Base-by-base conservation (phyloP, 768 basidiomycete genomes). In the Lactarius deliciosus region DNA sequence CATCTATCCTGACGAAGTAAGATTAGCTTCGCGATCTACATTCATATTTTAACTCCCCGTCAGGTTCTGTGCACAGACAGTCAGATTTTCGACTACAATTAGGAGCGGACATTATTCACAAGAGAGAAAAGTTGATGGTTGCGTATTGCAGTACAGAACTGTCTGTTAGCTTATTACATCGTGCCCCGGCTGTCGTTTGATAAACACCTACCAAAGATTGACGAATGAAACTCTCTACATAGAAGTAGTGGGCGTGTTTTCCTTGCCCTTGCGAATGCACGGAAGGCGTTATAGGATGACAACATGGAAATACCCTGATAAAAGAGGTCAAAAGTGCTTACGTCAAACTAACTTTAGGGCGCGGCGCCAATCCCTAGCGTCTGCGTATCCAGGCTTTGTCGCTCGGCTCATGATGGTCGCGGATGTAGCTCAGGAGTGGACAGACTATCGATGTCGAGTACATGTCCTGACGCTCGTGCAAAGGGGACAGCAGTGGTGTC, bases 1-100 rank as follows among this genome's bases (percentile, higher is more conserved):
- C 79, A 79, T 92, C 74, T 91, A 91, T 78, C 73, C 87, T 63
- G 89, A 86, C 73, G 87, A 91, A 84, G 90, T 91, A 59, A 66
- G 81, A 34, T 25, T 25, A 10, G n/a, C 36, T 32, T 28, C 9
- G 13, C 32, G 15, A 32, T 13, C 10, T 7, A 5, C 15, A 57
- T 11, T 13, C 40, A 28, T 16, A 25, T 28, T 2, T 43, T 55
- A 50, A 64, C 30, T 20, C 15, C 36, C 20, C 4, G 30, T 30
- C 36, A 60, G 57, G 57, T 64, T 45, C 45, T 56, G 34, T 65
- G 57, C 18, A 59, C 57, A 5, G 38, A 3, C 41, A 56, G 30
- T 2, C 11, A 34, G 40, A 10, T 63, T 6, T n/a, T 64, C 16
- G 20, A 57, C 25, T 38, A 40, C 41, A n/a, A n/a, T 53, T 53